Evolutionary conservation across 2,329 filamentous ascomycete genomes (phyloP).

Genomic region (Curvularia sp.): DNA sequence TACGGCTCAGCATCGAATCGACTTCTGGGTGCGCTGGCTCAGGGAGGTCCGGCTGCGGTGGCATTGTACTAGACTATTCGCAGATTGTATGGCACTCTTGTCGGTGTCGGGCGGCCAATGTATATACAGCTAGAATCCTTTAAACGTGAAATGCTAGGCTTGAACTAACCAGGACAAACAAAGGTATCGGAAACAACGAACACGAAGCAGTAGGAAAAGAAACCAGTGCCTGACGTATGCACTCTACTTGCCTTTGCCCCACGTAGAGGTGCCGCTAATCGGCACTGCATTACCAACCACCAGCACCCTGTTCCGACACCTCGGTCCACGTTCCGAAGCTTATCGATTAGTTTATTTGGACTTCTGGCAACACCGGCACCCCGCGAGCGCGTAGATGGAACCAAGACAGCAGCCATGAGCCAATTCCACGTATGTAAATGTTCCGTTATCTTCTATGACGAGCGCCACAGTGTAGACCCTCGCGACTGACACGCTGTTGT

Average conservation of each 20-base stretch:
- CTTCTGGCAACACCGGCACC: constrained; percentile 14
- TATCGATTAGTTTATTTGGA: constrained; percentile 35
- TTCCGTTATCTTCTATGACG: background rate
- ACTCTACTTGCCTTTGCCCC: constrained; percentile 12
- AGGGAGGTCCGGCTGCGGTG: constrained; percentile 58
- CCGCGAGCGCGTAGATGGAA: constrained; percentile 17
- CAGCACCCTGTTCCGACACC: constrained; percentile 24
- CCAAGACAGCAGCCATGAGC: constrained; percentile 51
- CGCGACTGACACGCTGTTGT: constrained; percentile 2
- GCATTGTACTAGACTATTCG: constrained; percentile 33
- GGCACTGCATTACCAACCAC: constrained; percentile 15
- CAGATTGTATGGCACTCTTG: background rate
- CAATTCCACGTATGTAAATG: constrained; percentile 56
- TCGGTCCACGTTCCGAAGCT: constrained; percentile 36
- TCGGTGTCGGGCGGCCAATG: background rate
- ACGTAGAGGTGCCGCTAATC: constrained; percentile 13
- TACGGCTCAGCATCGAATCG: constrained; percentile 75
- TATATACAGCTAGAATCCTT: background rate
- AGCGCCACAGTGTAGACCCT: too few species aligned
- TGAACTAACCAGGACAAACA: background rate
- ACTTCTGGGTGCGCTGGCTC: constrained; percentile 65
- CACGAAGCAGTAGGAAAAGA: background rate
- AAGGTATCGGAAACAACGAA: background rate
- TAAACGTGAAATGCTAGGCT: background rate
- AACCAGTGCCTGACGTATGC: constrained; percentile 11